Evolutionary conservation across 441 rosid species (phyloP), one percentile per base, ranked within the genome.

Genomic region (Raphanus hybrid): DNA sequence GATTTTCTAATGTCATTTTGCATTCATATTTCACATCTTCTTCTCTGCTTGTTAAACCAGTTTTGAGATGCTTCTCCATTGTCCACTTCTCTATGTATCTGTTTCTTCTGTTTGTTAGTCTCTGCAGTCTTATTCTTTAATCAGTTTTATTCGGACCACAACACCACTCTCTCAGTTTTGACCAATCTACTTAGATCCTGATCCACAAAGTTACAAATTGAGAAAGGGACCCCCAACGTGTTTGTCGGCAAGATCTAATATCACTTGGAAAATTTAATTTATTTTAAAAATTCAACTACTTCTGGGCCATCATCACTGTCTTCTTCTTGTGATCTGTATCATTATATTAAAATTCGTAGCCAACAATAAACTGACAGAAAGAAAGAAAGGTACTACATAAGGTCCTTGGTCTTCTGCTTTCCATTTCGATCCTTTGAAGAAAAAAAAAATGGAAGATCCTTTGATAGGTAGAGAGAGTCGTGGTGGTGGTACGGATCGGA

Each of bases 381-480:
- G 32, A 29, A 8, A 39, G 45, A 39, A 10, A 63, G 5, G 5
- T 35, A 35, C 39, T 64, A 62, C 58, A 15, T 27, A 9, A 27
- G 26, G 9, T 37, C 14, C 4, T 29, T 29, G 34, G 34, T 4
- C 5, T 5, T 39, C 57, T n/a, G 9, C 14, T 73, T 69, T 5
- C 16, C 16, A 34, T 64, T 59, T 59, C 64, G 79, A 69, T 74
- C 45, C 64, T 7, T 34, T 73, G 63, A n/a, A 29, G 12, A 6
- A 3, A 5, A 11, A 5, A 11, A 29, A 11, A 55, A 94, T 90
- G 97, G 85, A 90, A 71, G 76, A 82, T 52, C 89, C 85, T 64
- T 64, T 92, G 82, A 76, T 89, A 59, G 65, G 63, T 8, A 87
- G 91, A 75, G 98, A 85, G 57, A 82, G 64, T 67, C 90, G 88